Conservation (phyloP, 371 early-diverging fungal species). For the Zopfochytrium polystomum region DNA sequence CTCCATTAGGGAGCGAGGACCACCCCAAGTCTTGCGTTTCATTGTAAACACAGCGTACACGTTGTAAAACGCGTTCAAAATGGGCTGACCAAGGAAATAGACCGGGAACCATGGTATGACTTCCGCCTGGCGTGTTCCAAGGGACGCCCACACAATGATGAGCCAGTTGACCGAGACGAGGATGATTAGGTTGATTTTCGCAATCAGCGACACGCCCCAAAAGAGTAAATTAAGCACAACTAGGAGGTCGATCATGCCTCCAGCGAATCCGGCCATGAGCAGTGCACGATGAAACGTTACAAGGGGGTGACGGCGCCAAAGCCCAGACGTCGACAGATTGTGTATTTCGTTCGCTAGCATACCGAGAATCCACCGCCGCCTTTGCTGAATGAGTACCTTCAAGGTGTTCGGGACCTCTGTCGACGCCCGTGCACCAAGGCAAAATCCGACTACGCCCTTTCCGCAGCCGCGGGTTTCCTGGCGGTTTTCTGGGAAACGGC, state of each 20-base stretch:
- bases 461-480: too few relatives aligned
- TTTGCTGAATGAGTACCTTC: neutral
- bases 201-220: neutral
- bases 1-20: neutral
- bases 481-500: too few relatives aligned
- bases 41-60: constrained; percentile 2
- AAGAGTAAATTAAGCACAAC: neutral
- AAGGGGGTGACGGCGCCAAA: neutral
- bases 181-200: neutral
- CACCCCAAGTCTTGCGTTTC: constrained; percentile 3
- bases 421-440: neutral
- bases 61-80: neutral
- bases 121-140: neutral
- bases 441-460: neutral
- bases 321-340: neutral
- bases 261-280: neutral
- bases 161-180: neutral
- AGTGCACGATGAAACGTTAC: neutral
- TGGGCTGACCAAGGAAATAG: neutral
- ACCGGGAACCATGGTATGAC: neutral
- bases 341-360: constrained; percentile 4
- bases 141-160: neutral
- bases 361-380: constrained; percentile 11
- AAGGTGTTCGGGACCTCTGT: neutral
- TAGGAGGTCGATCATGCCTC: neutral